phyloP scores from a whole-genome alignment of 371 early-diverging fungal species.

The Vavraia culicis region DNA sequence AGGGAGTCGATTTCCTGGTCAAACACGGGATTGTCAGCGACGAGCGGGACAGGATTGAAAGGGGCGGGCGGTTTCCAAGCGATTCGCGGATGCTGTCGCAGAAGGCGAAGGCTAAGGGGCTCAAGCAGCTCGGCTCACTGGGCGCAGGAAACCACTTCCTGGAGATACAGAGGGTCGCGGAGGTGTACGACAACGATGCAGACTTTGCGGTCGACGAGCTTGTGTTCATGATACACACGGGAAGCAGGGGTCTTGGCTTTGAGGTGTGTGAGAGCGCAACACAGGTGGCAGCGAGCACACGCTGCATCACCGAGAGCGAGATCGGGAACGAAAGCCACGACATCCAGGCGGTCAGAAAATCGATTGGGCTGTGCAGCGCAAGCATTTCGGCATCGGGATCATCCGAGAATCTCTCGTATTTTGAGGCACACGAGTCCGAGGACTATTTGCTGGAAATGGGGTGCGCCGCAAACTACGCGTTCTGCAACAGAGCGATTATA shows the following conservation, averaged over 20 bases:
- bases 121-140: conserved; percentile 36
- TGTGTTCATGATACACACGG: conserved; percentile 39
- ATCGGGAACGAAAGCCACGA: not conserved
- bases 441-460: conserved; percentile 30
- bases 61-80: conserved; percentile 23
- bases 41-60: conserved; percentile 30
- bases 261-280: not conserved
- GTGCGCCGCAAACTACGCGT: conserved; percentile 42
- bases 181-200: conserved; percentile 32
- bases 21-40: conserved; percentile 13
- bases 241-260: conserved; percentile 41
- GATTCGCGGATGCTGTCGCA: conserved; percentile 24
- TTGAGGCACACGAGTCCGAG: conserved; percentile 12
- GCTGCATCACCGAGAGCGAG: not conserved
- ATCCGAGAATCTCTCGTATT: not conserved
- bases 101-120: conserved; percentile 29
- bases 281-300: not conserved
- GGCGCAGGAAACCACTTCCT: conserved; percentile 44
- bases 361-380: not conserved
- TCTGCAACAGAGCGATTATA: conserved; percentile 40
- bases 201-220: conserved; percentile 24
- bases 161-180: conserved; percentile 39
- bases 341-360: not conserved
- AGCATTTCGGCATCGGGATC: not conserved
- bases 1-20: conserved; percentile 22